phyloP scores from a whole-genome alignment of 345 rosid species.

The Eucalyptus sideroxylon region DNA sequence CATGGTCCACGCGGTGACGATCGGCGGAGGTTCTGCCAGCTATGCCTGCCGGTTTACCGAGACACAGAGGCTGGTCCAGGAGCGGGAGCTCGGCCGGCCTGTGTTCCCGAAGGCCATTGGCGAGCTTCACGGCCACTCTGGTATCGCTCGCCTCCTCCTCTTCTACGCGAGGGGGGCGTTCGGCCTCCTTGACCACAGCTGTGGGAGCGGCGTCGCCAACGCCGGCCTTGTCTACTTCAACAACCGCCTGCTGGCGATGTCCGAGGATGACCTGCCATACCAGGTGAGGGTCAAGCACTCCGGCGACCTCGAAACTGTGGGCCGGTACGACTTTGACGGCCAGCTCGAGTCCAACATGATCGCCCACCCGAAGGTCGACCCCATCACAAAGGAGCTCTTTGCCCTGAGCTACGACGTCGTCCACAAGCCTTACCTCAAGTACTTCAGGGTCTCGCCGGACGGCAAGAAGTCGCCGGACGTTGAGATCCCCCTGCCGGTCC shows the following conservation, averaged over 20 bases:
- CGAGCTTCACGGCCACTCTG: slow-evolving; percentile 85
- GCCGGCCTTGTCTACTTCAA: slow-evolving; percentile 85
- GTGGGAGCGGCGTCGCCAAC: slow-evolving; percentile 87
- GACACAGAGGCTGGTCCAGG: slow-evolving; percentile 49
- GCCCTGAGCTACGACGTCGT: slow-evolving; percentile 78
- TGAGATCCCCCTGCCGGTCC: slow-evolving; percentile 51
- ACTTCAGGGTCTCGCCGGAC: slow-evolving; percentile 51
- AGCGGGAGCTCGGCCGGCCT: slow-evolving; percentile 38
- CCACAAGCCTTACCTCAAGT: slow-evolving; percentile 63
- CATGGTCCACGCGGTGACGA: slow-evolving; percentile 74
- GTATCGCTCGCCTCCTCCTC: slow-evolving; percentile 58
- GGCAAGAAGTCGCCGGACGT: slow-evolving; percentile 72
- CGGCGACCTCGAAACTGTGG: slow-evolving; percentile 70
- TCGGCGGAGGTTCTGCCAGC: slow-evolving; percentile 43
- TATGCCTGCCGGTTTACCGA: slow-evolving; percentile 91
- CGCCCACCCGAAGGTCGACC: slow-evolving; percentile 88
- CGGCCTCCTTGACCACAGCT: slow-evolving; percentile 52
- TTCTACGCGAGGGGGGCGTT: slow-evolving; percentile 59
- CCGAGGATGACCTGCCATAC: slow-evolving; percentile 88
- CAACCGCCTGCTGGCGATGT: slow-evolving; percentile 75
- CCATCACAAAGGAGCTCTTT: slow-evolving; percentile 49
- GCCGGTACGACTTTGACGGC: slow-evolving; percentile 46
- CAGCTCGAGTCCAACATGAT: slow-evolving; percentile 66
- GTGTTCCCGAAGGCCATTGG: slow-evolving; percentile 89
- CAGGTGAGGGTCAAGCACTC: slow-evolving; percentile 45